Percentiles rank a stretch among this genome's conserved stretches.
These are phyloP conservation scores for Aspergillus homomorphus DNA, from an alignment of 495 filamentous ascomycete species.

Conservation along the genomic window DNA sequence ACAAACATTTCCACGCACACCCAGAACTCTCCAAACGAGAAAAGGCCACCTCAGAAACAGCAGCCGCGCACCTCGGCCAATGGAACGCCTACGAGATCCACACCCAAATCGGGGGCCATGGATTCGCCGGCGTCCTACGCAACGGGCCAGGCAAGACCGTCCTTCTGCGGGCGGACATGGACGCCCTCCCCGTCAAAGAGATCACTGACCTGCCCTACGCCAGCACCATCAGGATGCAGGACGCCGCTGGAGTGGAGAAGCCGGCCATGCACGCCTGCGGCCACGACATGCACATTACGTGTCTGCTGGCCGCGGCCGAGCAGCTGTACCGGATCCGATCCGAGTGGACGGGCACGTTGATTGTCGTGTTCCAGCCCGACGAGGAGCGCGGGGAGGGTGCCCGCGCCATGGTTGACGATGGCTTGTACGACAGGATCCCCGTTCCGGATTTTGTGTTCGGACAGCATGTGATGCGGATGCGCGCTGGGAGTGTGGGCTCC, in stretches of 20 bases:
- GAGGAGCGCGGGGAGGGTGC: constrained; percentile 53
- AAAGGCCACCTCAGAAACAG: constrained; percentile 41
- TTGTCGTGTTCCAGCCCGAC: constrained; percentile 54
- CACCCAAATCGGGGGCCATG: constrained; percentile 48
- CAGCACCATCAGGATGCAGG: constrained; percentile 40
- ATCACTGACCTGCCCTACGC: constrained; percentile 49
- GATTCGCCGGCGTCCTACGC: constrained; percentile 41
- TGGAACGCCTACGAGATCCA: constrained; percentile 37
- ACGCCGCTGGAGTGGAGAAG: constrained; percentile 41
- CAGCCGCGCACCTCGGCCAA: constrained; percentile 33
- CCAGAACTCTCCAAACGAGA: constrained; percentile 58
- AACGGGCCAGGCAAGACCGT: constrained; percentile 50
- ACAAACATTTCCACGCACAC: constrained; percentile 54
- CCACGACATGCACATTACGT: constrained; percentile 57
- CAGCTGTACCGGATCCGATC: constrained; percentile 26
- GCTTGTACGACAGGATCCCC: constrained; percentile 47
- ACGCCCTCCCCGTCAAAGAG: constrained; percentile 52
- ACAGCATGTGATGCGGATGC: constrained; percentile 50
- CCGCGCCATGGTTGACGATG: constrained; percentile 53
- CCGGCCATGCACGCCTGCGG: constrained; percentile 57
- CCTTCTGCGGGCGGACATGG: constrained; percentile 54
- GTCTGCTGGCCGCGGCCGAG: constrained; percentile 50
- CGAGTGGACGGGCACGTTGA: constrained; percentile 49
- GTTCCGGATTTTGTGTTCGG: constrained; percentile 50
- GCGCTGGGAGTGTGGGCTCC: constrained; percentile 41